Conservation (phyloP, 495 filamentous ascomycete genomes). For the Gamarada debralockiae region DNA sequence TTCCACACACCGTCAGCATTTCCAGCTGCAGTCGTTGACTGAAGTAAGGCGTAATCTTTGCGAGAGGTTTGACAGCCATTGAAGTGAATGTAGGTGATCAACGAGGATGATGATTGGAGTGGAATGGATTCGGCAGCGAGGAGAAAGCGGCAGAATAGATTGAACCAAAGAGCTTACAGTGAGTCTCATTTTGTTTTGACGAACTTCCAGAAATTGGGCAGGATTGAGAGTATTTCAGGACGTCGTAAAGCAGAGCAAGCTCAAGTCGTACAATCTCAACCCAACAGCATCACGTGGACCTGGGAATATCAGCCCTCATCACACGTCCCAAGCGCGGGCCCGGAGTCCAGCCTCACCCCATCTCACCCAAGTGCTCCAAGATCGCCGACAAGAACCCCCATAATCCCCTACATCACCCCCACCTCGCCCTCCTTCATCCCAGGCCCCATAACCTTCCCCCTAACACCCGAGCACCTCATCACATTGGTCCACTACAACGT, state of each 20-base stretch:
- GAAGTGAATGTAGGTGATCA: slow-evolving; percentile 19
- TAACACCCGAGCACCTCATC: slow-evolving; percentile 32
- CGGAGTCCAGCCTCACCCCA: neutral
- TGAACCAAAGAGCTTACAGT: slow-evolving; percentile 41
- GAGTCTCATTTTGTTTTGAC: slow-evolving; percentile 17
- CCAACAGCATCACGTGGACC: neutral
- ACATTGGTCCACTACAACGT: slow-evolving; percentile 36
- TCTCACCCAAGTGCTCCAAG: neutral
- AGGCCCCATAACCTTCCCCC: slow-evolving; percentile 22
- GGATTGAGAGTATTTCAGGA: no score
- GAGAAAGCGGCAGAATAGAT: slow-evolving; percentile 31
- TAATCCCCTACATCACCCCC: neutral
- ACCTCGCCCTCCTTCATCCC: neutral
- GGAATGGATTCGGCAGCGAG: slow-evolving; percentile 31
- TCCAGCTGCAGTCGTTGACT: no score
- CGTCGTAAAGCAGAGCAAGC: neutral
- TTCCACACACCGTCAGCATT: no score
- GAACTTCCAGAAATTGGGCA: neutral
- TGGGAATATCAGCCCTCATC: neutral
- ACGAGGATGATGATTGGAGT: slow-evolving; percentile 39
- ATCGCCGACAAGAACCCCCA: neutral
- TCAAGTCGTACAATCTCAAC: neutral
- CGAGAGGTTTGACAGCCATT: no score
- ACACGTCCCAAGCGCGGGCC: neutral
- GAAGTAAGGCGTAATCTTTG: no score